Evolutionary conservation across 305 asterid genomes (phyloP), one percentile per base, ranked within the genome.

Genomic region (Fraxinus dipetala): DNA sequence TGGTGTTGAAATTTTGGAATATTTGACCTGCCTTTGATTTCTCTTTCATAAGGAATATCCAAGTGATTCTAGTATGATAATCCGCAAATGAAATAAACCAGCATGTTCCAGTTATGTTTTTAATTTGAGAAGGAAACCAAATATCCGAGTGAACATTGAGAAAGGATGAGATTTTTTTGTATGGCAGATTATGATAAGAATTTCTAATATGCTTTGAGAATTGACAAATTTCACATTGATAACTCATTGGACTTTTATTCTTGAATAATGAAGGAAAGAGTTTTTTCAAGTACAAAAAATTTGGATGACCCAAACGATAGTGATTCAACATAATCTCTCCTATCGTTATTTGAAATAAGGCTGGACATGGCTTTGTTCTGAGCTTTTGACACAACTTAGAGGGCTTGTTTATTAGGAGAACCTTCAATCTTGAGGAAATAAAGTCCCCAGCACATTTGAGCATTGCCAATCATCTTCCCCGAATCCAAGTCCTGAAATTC

Each of bases 191-290:
- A 2, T 61, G 28, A 38, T 35, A 81, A 0, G 9, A 11, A 35
- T 3, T 22, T 24, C 51, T 11, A 26, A 48, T 43, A 36, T 75
- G 80, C 40, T 81, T 75, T 0, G 77, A 36, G 7, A 81, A 9
- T n/a, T 75, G 80, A 18, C 74, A 81, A 4, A 61, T 81, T 13
- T 81, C 80, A 81, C 54, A 81, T 0, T 36, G 31, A 1, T 18
- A 38, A 76, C 1, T 4, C 5, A 0, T 61, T 3, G 69, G n/a
- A 26, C 3, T 75, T 81, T 75, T 75, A 81, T 75, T 81, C 22
- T 11, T 59, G 31, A 38, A 75, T 48, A 14, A 48, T 13, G 18
- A 16, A 7, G 80, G 54, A 61, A 75, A 81, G 2, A 75, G 4
- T 10, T 72, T 48, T 80, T 73, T 18, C 6, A 73, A 59, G 18